A percentile compares a stretch with the other conserved stretches of the same genome.
Conservation (phyloP, 169 alveolate genomes). For the Babesia gibsoni region DNA sequence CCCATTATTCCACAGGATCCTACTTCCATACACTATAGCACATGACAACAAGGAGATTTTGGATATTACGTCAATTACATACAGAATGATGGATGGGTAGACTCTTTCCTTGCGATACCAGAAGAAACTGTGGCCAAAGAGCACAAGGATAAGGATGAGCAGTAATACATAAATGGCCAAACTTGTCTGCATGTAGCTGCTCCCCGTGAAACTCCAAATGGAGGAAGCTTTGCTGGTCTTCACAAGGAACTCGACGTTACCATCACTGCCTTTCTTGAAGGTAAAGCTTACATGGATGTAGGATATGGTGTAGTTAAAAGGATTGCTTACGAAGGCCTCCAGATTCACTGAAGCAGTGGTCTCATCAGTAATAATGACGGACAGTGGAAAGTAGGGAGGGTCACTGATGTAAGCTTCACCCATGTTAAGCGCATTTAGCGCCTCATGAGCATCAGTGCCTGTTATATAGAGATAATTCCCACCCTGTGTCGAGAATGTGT, state of each 20-base stretch:
- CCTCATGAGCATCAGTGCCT: conserved; percentile 55
- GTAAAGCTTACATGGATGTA: conserved; percentile 54
- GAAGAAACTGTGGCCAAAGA: conserved; percentile 12
- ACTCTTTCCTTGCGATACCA: conserved; percentile 16
- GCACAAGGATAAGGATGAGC: neutral
- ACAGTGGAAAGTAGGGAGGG: conserved; percentile 71
- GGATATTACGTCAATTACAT: conserved; percentile 15
- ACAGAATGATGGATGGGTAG: conserved; percentile 11
- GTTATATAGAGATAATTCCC: conserved; percentile 64
- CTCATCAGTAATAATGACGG: conserved; percentile 62
- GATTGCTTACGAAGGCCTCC: conserved; percentile 65
- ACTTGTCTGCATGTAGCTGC: neutral
- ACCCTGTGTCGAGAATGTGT: conserved; percentile 44
- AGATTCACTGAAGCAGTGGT: conserved; percentile 59
- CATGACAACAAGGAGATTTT: conserved; percentile 17
- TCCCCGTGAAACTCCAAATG: conserved; percentile 10
- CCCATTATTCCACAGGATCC: conserved; percentile 1
- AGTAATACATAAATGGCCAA: neutral
- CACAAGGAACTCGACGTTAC: neutral
- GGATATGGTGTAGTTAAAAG: conserved; percentile 53
- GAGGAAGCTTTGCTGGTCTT: conserved; percentile 27
- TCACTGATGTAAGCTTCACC: conserved; percentile 33
- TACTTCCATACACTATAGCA: conserved; percentile 1
- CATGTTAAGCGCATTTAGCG: conserved; percentile 57
- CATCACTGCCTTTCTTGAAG: neutral